A percentile compares a stretch with the other conserved stretches of the same genome.
phyloP scores from a whole-genome alignment of 2,329 filamentous ascomycete species.

The Monilinia fructigena region DNA sequence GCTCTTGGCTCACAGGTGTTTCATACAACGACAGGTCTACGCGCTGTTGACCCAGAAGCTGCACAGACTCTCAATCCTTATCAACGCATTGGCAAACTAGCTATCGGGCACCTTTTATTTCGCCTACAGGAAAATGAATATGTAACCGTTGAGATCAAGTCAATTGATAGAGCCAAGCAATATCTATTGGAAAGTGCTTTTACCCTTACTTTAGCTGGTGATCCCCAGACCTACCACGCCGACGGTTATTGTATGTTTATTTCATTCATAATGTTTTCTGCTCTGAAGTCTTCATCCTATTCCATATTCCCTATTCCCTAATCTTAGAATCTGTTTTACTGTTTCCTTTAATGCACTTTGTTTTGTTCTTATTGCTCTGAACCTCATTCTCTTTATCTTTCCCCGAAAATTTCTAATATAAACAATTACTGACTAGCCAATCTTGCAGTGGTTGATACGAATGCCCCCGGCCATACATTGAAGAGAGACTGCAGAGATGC shows the following conservation, averaged over 20 bases:
- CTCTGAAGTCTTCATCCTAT: no score
- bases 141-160: neutral
- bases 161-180: neutral
- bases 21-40: neutral
- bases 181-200: neutral
- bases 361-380: no score
- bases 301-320: no score
- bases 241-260: neutral
- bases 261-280: no score
- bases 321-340: no score
- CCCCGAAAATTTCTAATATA: no score
- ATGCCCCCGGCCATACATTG: neutral
- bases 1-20: neutral
- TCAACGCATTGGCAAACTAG: conserved; percentile 7
- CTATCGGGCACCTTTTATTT: neutral
- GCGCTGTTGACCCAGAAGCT: neutral
- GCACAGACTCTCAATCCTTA: neutral
- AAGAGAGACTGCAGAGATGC: neutral
- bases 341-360: no score
- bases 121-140: conserved; percentile 2
- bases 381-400: no score
- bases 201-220: neutral
- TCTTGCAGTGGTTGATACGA: neutral
- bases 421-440: no score
- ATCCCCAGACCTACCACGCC: conserved; percentile 2